Percentiles rank a stretch among this genome's conserved stretches.
phyloP scores from a whole-genome alignment of 805 yeast genomes.

The Candida ponderosae region DNA sequence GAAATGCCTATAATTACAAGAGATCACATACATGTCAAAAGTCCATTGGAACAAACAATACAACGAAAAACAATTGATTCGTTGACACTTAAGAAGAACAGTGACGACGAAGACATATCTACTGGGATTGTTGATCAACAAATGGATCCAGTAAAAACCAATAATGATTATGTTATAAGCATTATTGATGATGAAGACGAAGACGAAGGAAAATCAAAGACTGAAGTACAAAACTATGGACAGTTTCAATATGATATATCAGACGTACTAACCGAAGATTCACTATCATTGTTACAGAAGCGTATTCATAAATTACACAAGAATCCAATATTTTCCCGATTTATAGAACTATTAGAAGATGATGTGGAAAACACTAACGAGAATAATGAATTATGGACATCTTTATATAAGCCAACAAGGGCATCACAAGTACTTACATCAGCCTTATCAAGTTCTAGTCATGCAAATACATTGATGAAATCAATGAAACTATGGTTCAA shows the following conservation, averaged over 20 bases:
- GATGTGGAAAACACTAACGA: neutral
- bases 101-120: neutral
- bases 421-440: constrained; percentile 20
- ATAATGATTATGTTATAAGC: neutral
- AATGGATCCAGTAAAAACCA: neutral
- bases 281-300: neutral
- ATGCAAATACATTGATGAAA: constrained; percentile 11
- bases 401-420: constrained; percentile 21
- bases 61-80: constrained; percentile 1
- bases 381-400: constrained; percentile 19
- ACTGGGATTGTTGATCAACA: neutral
- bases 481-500: constrained; percentile 22
- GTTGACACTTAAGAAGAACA: neutral
- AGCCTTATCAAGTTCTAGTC: constrained; percentile 10
- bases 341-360: neutral
- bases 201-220: neutral
- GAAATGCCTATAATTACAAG: constrained; percentile 5
- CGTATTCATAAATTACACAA: neutral
- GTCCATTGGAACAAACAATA: neutral
- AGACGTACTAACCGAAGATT: neutral
- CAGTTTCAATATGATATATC: neutral
- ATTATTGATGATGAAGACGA: too few relatives aligned
- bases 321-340: constrained; percentile 2
- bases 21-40: constrained; percentile 10
- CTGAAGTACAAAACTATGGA: neutral